A percentile compares a stretch with the other conserved stretches of the same genome.
Evolutionary conservation across 768 basidiomycete species (phyloP).

Genomic region (Filobasidium floriforme): DNA sequence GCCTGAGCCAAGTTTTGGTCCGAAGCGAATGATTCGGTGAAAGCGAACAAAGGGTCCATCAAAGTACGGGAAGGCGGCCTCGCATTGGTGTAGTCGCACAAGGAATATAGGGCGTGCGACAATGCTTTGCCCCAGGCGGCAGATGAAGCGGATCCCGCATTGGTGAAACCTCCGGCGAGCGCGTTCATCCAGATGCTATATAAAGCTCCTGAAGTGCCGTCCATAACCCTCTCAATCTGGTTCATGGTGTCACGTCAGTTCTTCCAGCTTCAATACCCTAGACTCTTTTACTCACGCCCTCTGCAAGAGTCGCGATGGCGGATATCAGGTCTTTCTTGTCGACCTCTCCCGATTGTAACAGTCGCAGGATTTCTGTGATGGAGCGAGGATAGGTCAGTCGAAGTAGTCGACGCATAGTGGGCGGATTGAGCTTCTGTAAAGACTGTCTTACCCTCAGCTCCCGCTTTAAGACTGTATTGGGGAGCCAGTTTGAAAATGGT

Average conservation of each 20-base stretch:
- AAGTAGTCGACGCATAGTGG: no score
- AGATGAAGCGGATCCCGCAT: slow-evolving; percentile 37
- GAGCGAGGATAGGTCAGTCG: no score
- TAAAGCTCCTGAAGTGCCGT: slow-evolving; percentile 80
- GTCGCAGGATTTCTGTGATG: background rate
- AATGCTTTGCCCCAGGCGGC: slow-evolving; percentile 60
- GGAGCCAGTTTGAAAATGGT: no score
- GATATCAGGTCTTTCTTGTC: background rate
- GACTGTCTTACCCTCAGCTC: background rate
- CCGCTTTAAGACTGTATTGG: background rate
- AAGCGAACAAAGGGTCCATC: slow-evolving; percentile 80
- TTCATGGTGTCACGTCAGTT: no score
- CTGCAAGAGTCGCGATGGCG: background rate
- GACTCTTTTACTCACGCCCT: background rate
- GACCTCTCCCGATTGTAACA: background rate
- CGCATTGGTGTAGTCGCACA: slow-evolving; percentile 48
- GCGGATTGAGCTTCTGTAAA: background rate
- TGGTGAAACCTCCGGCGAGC: slow-evolving; percentile 68
- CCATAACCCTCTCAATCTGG: slow-evolving; percentile 52
- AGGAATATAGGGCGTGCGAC: slow-evolving; percentile 39
- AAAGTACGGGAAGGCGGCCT: slow-evolving; percentile 84
- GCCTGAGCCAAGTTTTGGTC: slow-evolving; percentile 51
- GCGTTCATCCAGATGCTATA: slow-evolving; percentile 63
- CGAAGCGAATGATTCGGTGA: slow-evolving; percentile 52
- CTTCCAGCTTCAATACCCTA: slow-evolving; percentile 1